Evolutionary conservation across 495 filamentous ascomycete species (phyloP).

Genomic region (Penicillium antarcticum): DNA sequence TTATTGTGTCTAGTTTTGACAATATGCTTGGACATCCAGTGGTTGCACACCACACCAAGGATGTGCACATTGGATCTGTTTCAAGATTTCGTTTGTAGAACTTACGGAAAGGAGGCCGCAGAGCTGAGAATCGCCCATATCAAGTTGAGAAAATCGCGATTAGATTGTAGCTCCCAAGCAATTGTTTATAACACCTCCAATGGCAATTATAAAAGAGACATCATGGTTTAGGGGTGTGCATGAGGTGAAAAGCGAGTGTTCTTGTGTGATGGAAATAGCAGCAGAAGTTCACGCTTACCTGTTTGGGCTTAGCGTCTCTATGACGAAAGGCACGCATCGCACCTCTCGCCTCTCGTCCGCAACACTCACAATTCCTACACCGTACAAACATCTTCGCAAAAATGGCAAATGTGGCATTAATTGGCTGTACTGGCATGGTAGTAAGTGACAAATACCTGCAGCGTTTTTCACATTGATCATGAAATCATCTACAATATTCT

Average conservation of each 20-base stretch:
- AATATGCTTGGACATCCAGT: too few relatives aligned
- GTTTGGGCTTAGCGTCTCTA: not conserved
- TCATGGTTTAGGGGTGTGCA: not conserved
- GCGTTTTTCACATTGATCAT: not conserved
- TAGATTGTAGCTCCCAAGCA: not conserved
- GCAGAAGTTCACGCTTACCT: not conserved
- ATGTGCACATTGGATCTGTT: too few relatives aligned
- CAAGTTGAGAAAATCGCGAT: too few relatives aligned
- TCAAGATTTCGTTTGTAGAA: too few relatives aligned
- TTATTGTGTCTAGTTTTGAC: too few relatives aligned
- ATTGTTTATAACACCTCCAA: not conserved
- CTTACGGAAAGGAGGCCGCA: too few relatives aligned
- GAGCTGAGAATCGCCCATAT: too few relatives aligned
- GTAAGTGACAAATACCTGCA: slow-evolving; percentile 22
- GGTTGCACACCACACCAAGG: too few relatives aligned
- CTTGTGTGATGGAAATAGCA: not conserved
- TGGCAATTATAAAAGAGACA: not conserved
- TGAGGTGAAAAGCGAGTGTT: too few relatives aligned
- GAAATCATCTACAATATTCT: not conserved
- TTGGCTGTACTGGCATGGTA: slow-evolving; percentile 49
- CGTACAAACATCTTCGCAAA: slow-evolving; percentile 4
- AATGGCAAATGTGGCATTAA: slow-evolving; percentile 42
- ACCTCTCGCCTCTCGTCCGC: not conserved
- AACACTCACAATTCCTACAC: not conserved
- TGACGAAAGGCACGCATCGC: slow-evolving; percentile 6